A percentile compares a stretch with the other conserved stretches of the same genome.
Evolutionary conservation across 2,329 filamentous ascomycete genomes (phyloP).

Genomic region (Arachnomyces sp.): DNA sequence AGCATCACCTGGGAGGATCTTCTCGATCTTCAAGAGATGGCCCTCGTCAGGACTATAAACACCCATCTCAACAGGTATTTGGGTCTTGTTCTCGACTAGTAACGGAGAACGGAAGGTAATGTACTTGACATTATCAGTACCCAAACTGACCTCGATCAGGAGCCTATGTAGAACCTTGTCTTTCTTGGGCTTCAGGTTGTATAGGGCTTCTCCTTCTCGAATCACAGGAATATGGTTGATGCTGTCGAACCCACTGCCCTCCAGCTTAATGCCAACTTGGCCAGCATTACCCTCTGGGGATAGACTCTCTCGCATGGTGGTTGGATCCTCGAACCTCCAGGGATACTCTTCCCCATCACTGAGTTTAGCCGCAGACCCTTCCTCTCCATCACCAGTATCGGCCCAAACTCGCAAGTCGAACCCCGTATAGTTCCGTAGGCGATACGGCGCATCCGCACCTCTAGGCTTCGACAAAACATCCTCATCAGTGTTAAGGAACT

Average conservation of each 20-base stretch:
- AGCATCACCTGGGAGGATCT: conserved; percentile 84
- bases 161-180: conserved; percentile 80
- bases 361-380: conserved; percentile 61
- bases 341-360: conserved; percentile 83
- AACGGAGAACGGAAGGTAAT: conserved; percentile 91
- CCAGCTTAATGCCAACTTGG: conserved; percentile 71
- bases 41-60: conserved; percentile 82
- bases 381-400: conserved; percentile 61
- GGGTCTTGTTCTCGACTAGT: conserved; percentile 88
- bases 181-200: conserved; percentile 78
- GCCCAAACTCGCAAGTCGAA: conserved; percentile 82
- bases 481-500: conserved; percentile 79
- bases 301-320: conserved; percentile 88
- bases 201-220: conserved; percentile 88
- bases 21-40: conserved; percentile 92
- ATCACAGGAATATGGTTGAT: conserved; percentile 82
- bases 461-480: conserved; percentile 90
- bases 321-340: conserved; percentile 96
- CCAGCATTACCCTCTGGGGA: conserved; percentile 73
- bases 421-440: conserved; percentile 90
- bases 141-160: conserved; percentile 82
- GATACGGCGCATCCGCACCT: conserved; percentile 83
- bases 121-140: conserved; percentile 94
- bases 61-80: conserved; percentile 89
- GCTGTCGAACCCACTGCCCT: conserved; percentile 88